phyloP scores from a whole-genome alignment of 495 filamentous ascomycete genomes.

The Aspergillus heteromorphus region DNA sequence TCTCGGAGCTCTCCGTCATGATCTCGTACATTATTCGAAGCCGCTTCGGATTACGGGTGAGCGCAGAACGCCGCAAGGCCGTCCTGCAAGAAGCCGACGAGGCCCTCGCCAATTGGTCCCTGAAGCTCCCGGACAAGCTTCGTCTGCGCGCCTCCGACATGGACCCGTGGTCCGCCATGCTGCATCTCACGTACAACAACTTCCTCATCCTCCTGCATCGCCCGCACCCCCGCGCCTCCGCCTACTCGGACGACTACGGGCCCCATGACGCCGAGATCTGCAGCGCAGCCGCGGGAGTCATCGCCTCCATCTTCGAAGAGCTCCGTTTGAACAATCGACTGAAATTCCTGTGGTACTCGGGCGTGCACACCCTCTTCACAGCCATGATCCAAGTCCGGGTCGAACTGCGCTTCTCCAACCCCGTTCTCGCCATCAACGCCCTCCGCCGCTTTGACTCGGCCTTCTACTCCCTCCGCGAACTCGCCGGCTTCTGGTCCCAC shows the following conservation, averaged over 20 bases:
- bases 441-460: slow-evolving; percentile 44
- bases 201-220: slow-evolving; percentile 48
- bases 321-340: slow-evolving; percentile 46
- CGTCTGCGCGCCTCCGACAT: slow-evolving; percentile 39
- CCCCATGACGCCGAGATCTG: slow-evolving; percentile 44
- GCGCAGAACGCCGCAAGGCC: slow-evolving; percentile 37
- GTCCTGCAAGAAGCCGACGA: slow-evolving; percentile 42
- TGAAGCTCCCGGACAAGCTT: slow-evolving; percentile 40
- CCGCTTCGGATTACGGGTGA: slow-evolving; percentile 36
- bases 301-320: slow-evolving; percentile 45
- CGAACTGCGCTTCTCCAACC: slow-evolving; percentile 46
- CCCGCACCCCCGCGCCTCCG: slow-evolving; percentile 40
- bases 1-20: slow-evolving; percentile 43
- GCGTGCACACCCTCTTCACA: slow-evolving; percentile 43
- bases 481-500: slow-evolving; percentile 43
- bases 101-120: slow-evolving; percentile 41
- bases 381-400: slow-evolving; percentile 49
- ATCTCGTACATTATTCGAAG: slow-evolving; percentile 42
- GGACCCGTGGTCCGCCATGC: slow-evolving; percentile 45
- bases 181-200: slow-evolving; percentile 48
- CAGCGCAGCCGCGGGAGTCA: slow-evolving; percentile 42
- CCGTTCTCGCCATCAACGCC: slow-evolving; percentile 44
- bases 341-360: slow-evolving; percentile 44
- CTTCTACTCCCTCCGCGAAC: slow-evolving; percentile 39
- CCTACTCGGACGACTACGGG: slow-evolving; percentile 41